These are phyloP conservation scores for Teunomyces cretensis DNA, from an alignment of 805 yeast species.

Conservation along the genomic window DNA sequence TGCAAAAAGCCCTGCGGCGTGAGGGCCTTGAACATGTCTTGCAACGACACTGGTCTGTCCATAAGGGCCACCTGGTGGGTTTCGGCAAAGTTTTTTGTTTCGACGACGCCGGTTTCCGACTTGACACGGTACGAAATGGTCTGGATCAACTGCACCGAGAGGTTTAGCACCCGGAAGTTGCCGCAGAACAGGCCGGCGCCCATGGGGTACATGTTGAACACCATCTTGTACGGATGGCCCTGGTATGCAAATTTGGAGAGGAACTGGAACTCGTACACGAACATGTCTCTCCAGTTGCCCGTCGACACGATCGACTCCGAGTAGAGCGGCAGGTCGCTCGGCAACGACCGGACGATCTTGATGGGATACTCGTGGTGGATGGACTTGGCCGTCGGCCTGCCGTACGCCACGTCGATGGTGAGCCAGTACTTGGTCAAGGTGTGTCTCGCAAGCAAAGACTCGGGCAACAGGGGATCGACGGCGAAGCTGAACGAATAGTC, in stretches of 20 bases:
- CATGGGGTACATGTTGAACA: neutral
- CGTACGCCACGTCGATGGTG: neutral
- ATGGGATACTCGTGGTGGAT: neutral
- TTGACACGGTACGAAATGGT: neutral
- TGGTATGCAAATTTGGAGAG: conserved; percentile 16
- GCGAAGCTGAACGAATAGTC: conserved; percentile 14
- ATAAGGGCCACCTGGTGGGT: neutral
- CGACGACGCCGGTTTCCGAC: neutral
- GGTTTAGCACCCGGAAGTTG: neutral
- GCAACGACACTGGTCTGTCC: neutral
- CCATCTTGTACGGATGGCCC: neutral
- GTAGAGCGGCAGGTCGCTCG: neutral
- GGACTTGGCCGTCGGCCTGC: neutral
- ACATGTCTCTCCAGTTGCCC: conserved; percentile 18
- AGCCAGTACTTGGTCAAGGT: conserved; percentile 2
- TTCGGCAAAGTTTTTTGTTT: neutral
- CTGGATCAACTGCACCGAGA: neutral
- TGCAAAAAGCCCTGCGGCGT: conserved; percentile 2
- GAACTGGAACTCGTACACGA: conserved; percentile 15
- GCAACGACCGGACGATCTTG: neutral
- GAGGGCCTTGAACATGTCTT: neutral
- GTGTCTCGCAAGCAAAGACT: conserved; percentile 6
- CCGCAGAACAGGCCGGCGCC: neutral
- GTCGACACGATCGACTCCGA: conserved; percentile 12
- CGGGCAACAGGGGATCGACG: conserved; percentile 13